These are phyloP conservation scores for Kodamaea sp. DNA, from an alignment of 1,139 yeast genomes.

Conservation along the genomic window DNA sequence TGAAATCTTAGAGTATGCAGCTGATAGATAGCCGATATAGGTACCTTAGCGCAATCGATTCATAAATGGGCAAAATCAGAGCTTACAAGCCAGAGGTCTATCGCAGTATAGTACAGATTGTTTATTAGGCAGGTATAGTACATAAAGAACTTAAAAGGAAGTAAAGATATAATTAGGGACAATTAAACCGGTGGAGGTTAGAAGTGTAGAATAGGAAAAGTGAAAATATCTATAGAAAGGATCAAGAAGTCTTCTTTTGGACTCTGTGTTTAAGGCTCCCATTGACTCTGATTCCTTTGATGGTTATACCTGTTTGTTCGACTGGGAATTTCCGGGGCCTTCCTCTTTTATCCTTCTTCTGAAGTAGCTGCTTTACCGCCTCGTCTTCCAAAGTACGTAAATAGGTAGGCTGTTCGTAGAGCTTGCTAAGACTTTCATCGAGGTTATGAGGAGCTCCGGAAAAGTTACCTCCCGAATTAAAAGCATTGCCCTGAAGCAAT, in stretches of 20 bases:
- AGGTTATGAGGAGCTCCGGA: constrained; percentile 2
- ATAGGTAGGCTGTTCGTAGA: constrained; percentile 31
- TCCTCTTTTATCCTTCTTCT: constrained; percentile 48
- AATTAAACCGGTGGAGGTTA: too few relatives aligned
- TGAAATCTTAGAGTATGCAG: too few relatives aligned
- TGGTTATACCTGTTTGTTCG: constrained; percentile 51
- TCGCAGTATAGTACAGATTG: too few relatives aligned
- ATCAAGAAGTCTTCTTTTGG: constrained; percentile 9
- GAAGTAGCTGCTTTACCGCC: constrained; percentile 40
- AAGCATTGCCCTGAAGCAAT: constrained; percentile 6
- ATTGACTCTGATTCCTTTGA: constrained; percentile 46
- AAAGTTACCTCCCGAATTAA: constrained; percentile 2
- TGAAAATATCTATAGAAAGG: too few relatives aligned
- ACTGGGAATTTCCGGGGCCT: constrained; percentile 54
- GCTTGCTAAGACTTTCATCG: constrained; percentile 18
- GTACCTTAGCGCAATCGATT: too few relatives aligned
- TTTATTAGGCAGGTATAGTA: too few relatives aligned
- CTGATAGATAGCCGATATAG: too few relatives aligned
- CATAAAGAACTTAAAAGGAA: too few relatives aligned
- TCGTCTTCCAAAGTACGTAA: constrained; percentile 35
- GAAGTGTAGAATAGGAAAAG: background rate
- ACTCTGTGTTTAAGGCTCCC: constrained; percentile 33
- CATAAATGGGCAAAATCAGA: too few relatives aligned
- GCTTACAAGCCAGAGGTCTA: too few relatives aligned
- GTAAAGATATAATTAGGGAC: too few relatives aligned